Evolutionary conservation across 441 rosid species (phyloP).

Genomic region (Euphorbia celastroides): DNA sequence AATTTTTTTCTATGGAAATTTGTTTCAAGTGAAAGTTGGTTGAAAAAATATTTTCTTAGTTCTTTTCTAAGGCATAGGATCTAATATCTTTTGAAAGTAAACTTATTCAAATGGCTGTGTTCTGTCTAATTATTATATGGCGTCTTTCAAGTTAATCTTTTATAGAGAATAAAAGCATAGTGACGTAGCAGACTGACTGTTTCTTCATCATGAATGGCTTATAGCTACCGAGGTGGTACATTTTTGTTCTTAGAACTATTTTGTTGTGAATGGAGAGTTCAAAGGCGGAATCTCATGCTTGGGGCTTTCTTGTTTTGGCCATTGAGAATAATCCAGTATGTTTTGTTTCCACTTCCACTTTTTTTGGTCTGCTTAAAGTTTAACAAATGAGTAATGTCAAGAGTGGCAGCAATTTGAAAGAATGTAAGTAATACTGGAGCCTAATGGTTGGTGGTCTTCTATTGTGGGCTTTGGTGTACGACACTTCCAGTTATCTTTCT

Average conservation of each 20-base stretch:
- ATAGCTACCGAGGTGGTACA: background rate
- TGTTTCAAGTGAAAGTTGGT: background rate
- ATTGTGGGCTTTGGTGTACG: background rate
- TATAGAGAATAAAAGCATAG: background rate
- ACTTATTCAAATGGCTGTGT: background rate
- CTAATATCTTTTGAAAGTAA: background rate
- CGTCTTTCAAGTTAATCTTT: background rate
- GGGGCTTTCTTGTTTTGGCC: background rate
- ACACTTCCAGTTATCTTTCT: background rate
- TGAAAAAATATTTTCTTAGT: background rate
- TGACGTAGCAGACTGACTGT: background rate
- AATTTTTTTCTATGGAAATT: background rate
- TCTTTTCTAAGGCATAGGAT: background rate
- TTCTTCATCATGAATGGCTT: slow-evolving; percentile 7
- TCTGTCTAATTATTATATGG: background rate
- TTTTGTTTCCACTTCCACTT: background rate
- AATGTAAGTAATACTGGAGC: background rate
- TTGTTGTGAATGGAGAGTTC: background rate
- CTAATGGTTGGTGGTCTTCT: background rate
- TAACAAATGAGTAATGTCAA: background rate
- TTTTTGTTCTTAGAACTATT: background rate
- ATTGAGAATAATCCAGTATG: background rate
- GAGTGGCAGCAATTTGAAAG: background rate
- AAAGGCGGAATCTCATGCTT: background rate
- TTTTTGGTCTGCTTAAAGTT: too few relatives aligned